Percentiles rank a stretch among this genome's conserved stretches.
phyloP scores from a whole-genome alignment of 345 rosid species.

The Aurinia saxatilis region DNA sequence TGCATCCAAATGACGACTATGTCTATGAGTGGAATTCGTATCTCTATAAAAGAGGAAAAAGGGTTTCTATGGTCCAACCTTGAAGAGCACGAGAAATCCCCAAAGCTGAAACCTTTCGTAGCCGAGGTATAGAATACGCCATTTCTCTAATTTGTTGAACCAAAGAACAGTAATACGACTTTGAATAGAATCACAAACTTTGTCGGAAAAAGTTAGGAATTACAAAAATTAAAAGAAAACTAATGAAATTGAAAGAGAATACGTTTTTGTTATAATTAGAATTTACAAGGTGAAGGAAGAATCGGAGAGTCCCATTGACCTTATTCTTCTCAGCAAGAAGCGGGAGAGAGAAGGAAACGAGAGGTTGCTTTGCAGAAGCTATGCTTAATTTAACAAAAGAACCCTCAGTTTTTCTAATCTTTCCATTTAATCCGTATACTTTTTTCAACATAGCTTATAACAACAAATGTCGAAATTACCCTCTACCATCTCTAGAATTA shows the following conservation, averaged over 20 bases:
- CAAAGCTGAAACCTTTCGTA: constrained; percentile 46
- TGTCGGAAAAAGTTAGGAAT: no score
- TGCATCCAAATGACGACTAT: no score
- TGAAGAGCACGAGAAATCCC: constrained; percentile 41
- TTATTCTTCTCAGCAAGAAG: constrained; percentile 31
- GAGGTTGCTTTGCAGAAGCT: constrained; percentile 22
- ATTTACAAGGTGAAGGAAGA: constrained; percentile 18
- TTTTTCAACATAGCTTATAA: background rate
- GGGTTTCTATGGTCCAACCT: constrained; percentile 40
- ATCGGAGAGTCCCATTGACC: constrained; percentile 22
- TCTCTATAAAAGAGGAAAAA: no score
- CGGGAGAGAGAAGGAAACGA: constrained; percentile 21
- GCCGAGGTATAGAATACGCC: constrained; percentile 48
- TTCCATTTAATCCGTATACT: no score
- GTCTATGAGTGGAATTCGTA: no score
- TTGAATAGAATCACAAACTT: background rate
- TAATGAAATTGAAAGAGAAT: no score
- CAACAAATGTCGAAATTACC: background rate
- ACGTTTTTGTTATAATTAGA: background rate
- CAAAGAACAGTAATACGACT: no score
- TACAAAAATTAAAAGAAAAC: background rate
- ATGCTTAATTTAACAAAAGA: background rate
- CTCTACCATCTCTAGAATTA: background rate
- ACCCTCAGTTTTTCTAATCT: no score
- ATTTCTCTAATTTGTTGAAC: no score